Conservation (phyloP, 176 grass and related monocot genomes). For the Elymus sibiricus region DNA sequence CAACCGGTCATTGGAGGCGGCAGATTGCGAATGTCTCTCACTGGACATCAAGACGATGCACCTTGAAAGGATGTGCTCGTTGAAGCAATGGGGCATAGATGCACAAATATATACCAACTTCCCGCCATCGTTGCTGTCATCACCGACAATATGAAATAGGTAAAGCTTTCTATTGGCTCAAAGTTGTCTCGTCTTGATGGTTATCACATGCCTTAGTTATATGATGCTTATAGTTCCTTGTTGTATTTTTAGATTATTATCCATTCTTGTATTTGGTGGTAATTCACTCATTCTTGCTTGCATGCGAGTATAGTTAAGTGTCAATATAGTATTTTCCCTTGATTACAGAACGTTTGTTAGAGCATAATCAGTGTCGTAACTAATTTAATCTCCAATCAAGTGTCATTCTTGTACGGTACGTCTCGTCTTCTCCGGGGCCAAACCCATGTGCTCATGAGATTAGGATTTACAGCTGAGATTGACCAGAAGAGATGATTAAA, state of each 20-base stretch:
- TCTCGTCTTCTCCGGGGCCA: too few species aligned
- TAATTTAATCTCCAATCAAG: too few species aligned
- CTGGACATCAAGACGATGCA: constrained; percentile 18
- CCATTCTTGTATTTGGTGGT: neutral
- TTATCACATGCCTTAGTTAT: neutral
- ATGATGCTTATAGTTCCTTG: neutral
- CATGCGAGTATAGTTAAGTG: too few species aligned
- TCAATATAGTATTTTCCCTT: too few species aligned
- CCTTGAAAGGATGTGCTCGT: constrained; percentile 3
- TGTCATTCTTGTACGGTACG: too few species aligned
- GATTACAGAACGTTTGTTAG: too few species aligned
- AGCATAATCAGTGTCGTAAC: too few species aligned
- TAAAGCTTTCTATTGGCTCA: neutral
- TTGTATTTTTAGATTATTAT: neutral
- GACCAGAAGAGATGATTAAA: too few species aligned
- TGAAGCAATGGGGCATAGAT: neutral
- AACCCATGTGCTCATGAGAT: too few species aligned
- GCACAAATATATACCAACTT: constrained; percentile 26
- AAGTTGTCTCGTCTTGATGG: neutral
- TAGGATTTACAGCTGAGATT: too few species aligned
- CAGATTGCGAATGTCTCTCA: constrained; percentile 17
- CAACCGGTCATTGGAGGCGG: neutral
- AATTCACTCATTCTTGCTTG: neutral
- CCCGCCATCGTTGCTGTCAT: neutral
- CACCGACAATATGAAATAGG: neutral